These are phyloP conservation scores for Melaleuca alternifolia DNA, from an alignment of 345 rosid species.

Conservation along the genomic window DNA sequence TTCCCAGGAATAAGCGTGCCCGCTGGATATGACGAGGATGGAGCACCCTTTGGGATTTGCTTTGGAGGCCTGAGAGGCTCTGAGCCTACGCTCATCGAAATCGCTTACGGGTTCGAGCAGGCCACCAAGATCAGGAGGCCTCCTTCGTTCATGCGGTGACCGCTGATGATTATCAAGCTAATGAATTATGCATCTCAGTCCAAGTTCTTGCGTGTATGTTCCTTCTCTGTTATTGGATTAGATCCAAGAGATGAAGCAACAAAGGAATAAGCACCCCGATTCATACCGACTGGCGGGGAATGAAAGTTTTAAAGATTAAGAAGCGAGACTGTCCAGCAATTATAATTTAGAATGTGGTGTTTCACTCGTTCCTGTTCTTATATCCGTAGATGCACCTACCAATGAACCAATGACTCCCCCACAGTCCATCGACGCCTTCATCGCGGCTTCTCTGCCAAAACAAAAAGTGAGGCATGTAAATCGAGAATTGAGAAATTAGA, in stretches of 20 bases:
- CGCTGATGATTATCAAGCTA: neutral
- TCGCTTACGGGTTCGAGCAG: slow-evolving; percentile 67
- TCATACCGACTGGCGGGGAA: neutral
- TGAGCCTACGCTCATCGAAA: slow-evolving; percentile 63
- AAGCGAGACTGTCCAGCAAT: neutral
- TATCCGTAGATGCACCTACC: neutral
- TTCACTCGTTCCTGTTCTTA: neutral
- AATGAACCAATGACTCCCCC: too few relatives aligned
- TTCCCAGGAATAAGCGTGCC: slow-evolving; percentile 68
- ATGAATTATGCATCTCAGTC: neutral
- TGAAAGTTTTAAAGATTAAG: neutral
- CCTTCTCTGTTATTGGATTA: neutral
- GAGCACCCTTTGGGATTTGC: slow-evolving; percentile 54
- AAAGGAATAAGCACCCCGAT: neutral
- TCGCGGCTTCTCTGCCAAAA: neutral
- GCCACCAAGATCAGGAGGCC: slow-evolving; percentile 48
- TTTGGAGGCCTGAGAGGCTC: slow-evolving; percentile 57
- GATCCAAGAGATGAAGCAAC: neutral
- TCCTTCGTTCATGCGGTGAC: slow-evolving; percentile 11
- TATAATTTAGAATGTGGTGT: neutral
- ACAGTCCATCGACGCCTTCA: neutral
- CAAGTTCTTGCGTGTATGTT: neutral
- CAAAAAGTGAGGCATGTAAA: neutral
- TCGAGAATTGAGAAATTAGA: neutral
- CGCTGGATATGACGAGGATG: slow-evolving; percentile 38